Evolutionary conservation across 2,329 filamentous ascomycete genomes (phyloP).

Genomic region (Aspergillus ochraceoroseus): DNA sequence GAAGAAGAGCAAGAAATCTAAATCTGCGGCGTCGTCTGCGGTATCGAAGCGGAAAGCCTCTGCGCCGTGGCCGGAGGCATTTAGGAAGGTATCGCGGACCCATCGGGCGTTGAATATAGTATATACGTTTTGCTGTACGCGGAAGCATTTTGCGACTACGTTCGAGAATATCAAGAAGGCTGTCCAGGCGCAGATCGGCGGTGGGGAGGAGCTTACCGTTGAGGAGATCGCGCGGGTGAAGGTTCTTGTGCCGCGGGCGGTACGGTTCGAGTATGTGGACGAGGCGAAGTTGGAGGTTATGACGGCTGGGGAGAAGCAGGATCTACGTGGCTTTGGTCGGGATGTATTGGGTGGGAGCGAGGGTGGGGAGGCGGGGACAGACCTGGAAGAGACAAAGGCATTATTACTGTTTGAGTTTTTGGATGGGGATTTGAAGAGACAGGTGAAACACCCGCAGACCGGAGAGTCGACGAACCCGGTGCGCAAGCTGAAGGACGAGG

Average conservation of each 20-base stretch:
- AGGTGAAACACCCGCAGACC: constrained; percentile 67
- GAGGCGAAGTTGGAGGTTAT: constrained; percentile 78
- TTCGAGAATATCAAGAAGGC: constrained; percentile 81
- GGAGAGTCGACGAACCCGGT: constrained; percentile 65
- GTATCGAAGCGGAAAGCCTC: constrained; percentile 29
- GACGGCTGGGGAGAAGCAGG: constrained; percentile 54
- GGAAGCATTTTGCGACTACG: constrained; percentile 87
- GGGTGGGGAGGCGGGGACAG: not conserved
- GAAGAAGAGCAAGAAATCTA: constrained; percentile 4
- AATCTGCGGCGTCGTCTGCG: too few species aligned
- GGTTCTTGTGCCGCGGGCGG: constrained; percentile 67
- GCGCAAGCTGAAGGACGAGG: constrained; percentile 67
- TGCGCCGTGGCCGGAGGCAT: constrained; percentile 67
- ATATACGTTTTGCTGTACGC: constrained; percentile 89
- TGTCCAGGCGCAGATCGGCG: constrained; percentile 69
- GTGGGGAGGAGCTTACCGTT: constrained; percentile 56
- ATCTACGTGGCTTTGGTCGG: constrained; percentile 55
- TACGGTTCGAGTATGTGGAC: constrained; percentile 82
- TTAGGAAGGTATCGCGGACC: constrained; percentile 67
- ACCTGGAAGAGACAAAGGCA: constrained; percentile 31
- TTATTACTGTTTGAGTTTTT: constrained; percentile 88
- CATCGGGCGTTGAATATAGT: constrained; percentile 86
- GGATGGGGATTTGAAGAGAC: constrained; percentile 81
- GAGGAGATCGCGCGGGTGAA: constrained; percentile 81
- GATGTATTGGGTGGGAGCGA: constrained; percentile 45